phyloP scores from a whole-genome alignment of 805 yeast species.

The Cyberlindnera nakhonratchasimensis region DNA sequence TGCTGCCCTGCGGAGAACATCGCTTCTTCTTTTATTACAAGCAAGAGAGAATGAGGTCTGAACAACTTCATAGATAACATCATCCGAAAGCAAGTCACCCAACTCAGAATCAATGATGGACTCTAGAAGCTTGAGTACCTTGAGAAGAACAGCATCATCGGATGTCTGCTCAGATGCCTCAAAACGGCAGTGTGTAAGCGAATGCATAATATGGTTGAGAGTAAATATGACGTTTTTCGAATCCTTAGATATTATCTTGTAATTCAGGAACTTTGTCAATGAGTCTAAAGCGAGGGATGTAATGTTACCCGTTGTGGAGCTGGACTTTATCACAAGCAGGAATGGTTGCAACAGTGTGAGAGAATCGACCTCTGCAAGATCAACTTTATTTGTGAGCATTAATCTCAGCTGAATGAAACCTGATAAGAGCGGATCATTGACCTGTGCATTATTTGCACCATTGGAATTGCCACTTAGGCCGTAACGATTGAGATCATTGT shows the following conservation, averaged over 20 bases:
- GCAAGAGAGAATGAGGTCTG: slow-evolving; percentile 91
- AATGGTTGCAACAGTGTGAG: slow-evolving; percentile 83
- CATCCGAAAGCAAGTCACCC: slow-evolving; percentile 70
- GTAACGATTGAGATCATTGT: slow-evolving; percentile 35
- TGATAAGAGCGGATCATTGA: slow-evolving; percentile 62
- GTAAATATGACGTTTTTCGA: slow-evolving; percentile 56
- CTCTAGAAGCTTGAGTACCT: slow-evolving; percentile 75
- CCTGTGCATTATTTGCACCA: slow-evolving; percentile 24
- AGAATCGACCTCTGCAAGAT: slow-evolving; percentile 59
- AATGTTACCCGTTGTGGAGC: slow-evolving; percentile 80
- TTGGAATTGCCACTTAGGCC: slow-evolving; percentile 18
- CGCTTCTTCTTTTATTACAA: slow-evolving; percentile 87
- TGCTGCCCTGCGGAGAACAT: slow-evolving; percentile 83
- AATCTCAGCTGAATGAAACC: slow-evolving; percentile 78
- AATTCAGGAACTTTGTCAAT: slow-evolving; percentile 66
- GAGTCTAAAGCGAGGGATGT: slow-evolving; percentile 80
- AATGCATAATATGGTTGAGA: slow-evolving; percentile 55
- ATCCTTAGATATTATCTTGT: slow-evolving; percentile 55
- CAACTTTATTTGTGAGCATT: slow-evolving; percentile 54
- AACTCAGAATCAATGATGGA: slow-evolving; percentile 59
- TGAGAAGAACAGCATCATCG: slow-evolving; percentile 86
- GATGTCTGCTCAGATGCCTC: slow-evolving; percentile 91
- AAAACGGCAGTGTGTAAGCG: slow-evolving; percentile 90
- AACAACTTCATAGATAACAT: slow-evolving; percentile 79
- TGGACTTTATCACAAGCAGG: slow-evolving; percentile 74